A percentile compares a stretch with the other conserved stretches of the same genome.
Evolutionary conservation across 2,329 filamentous ascomycete species (phyloP).

Genomic region (Paecilomyces sp.): DNA sequence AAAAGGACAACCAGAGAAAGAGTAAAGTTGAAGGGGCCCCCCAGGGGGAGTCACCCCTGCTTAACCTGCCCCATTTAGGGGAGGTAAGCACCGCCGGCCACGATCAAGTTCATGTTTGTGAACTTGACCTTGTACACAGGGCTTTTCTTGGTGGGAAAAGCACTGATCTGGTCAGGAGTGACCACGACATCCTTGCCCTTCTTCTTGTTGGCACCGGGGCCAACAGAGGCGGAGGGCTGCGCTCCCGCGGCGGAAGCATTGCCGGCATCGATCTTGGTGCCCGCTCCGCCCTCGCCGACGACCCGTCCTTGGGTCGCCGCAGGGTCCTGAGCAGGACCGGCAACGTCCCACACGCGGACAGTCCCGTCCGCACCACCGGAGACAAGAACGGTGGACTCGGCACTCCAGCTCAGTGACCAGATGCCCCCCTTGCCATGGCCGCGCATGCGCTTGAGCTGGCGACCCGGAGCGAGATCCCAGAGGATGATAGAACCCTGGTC

Average conservation of each 20-base stretch:
- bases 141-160: slow-evolving; percentile 92
- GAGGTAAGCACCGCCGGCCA: slow-evolving; percentile 69
- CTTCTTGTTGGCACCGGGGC: slow-evolving; percentile 49
- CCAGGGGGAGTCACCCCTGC: background rate
- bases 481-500: slow-evolving; percentile 83
- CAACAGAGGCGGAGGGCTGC: slow-evolving; percentile 39
- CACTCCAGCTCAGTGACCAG: slow-evolving; percentile 87
- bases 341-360: slow-evolving; percentile 88
- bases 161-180: slow-evolving; percentile 86
- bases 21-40: background rate
- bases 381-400: slow-evolving; percentile 82
- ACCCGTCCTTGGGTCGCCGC: slow-evolving; percentile 52
- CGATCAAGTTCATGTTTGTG: slow-evolving; percentile 87
- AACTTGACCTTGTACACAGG: slow-evolving; percentile 90
- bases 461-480: slow-evolving; percentile 86
- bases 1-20: background rate
- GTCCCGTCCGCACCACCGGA: slow-evolving; percentile 89
- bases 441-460: slow-evolving; percentile 82
- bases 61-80: slow-evolving; percentile 29
- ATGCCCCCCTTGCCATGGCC: slow-evolving; percentile 92
- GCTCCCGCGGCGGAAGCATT: slow-evolving; percentile 40
- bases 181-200: slow-evolving; percentile 85
- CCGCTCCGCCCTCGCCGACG: slow-evolving; percentile 42
- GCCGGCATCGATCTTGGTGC: slow-evolving; percentile 45
- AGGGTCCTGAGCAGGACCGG: slow-evolving; percentile 56